Conservation (phyloP, 495 filamentous ascomycete genomes). For the Ramalina intermedia region DNA sequence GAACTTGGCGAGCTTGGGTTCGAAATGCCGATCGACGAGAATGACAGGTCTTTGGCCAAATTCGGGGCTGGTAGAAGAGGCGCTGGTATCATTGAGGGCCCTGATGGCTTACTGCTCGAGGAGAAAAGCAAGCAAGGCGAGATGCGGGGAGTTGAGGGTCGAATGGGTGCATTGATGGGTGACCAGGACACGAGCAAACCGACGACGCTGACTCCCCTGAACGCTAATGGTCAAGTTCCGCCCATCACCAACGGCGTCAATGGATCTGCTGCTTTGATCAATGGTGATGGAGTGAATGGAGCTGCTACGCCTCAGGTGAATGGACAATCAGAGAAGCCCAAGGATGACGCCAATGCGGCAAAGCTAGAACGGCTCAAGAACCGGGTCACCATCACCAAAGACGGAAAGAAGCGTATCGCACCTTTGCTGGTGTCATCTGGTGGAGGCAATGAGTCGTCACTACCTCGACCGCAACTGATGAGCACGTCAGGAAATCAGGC, state of each 20-base stretch:
- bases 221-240: conserved; percentile 26
- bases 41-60: conserved; percentile 81
- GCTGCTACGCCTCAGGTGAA: background rate
- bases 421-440: conserved; percentile 80
- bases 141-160: conserved; percentile 70
- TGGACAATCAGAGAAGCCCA: conserved; percentile 28
- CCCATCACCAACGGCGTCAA: conserved; percentile 12
- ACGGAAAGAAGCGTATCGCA: conserved; percentile 90
- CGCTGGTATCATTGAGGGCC: conserved; percentile 78
- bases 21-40: conserved; percentile 65
- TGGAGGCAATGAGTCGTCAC: conserved; percentile 65
- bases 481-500: conserved; percentile 48
- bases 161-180: conserved; percentile 97
- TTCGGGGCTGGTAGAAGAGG: conserved; percentile 77
- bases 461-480: conserved; percentile 74
- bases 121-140: conserved; percentile 86
- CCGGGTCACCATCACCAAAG: conserved; percentile 86
- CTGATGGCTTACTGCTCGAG: conserved; percentile 73
- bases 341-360: conserved; percentile 46
- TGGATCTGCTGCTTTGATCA: conserved; percentile 2
- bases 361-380: conserved; percentile 72
- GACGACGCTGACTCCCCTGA: conserved; percentile 14
- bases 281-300: conserved; percentile 13
- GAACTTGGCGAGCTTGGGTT: conserved; percentile 60
- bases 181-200: conserved; percentile 33